phyloP scores from a whole-genome alignment of 495 filamentous ascomycete species.

The Letharia columbiana region DNA sequence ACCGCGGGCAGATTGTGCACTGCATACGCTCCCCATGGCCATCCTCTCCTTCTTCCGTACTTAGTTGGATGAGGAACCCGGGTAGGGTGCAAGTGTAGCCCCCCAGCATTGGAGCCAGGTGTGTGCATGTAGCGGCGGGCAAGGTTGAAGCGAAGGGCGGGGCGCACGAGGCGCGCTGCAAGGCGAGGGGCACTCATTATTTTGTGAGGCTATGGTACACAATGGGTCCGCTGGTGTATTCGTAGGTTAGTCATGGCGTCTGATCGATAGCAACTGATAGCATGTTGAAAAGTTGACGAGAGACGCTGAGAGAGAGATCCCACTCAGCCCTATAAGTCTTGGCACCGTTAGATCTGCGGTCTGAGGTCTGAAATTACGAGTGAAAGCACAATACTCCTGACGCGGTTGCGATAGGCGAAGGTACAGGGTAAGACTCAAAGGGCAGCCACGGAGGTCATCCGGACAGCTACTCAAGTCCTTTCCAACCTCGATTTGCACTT shows the following conservation, averaged over 20 bases:
- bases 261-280: not conserved
- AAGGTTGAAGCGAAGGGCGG: conserved; percentile 28
- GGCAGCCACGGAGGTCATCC: not conserved
- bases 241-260: conserved; percentile 12
- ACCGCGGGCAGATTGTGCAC: conserved; percentile 82
- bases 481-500: not conserved
- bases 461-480: too few species aligned
- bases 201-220: conserved; percentile 15
- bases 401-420: too few species aligned
- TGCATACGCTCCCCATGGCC: conserved; percentile 64
- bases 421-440: not conserved
- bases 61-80: conserved; percentile 46
- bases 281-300: not conserved
- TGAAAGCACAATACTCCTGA: too few species aligned
- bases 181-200: conserved; percentile 13
- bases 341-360: not conserved
- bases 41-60: conserved; percentile 51
- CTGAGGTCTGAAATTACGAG: too few species aligned
- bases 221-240: conserved; percentile 24
- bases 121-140: conserved; percentile 56
- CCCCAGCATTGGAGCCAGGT: conserved; percentile 52
- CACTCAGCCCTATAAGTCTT: conserved; percentile 1
- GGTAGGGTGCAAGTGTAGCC: conserved; percentile 49
- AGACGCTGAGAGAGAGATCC: conserved; percentile 1
- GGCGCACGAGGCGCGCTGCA: conserved; percentile 9